Conservation (phyloP, 2,329 filamentous ascomycete species). For the Rutstroemia sp. region DNA sequence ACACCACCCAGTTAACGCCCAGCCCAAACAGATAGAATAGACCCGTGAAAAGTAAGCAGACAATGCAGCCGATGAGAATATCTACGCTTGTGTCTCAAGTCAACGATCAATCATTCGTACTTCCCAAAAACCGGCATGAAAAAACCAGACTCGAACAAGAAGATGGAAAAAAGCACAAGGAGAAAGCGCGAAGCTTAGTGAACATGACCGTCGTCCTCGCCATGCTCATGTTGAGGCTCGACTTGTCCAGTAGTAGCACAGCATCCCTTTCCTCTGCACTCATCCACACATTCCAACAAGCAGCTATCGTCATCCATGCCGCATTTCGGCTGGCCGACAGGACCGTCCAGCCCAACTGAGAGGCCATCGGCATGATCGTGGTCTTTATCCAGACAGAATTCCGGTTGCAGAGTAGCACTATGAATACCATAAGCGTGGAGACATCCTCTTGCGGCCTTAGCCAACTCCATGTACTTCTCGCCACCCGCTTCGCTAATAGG, state of each 20-base stretch:
- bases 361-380: conserved; percentile 23
- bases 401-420: conserved; percentile 93
- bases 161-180: too few species aligned
- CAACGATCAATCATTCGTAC: too few species aligned
- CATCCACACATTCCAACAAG: conserved; percentile 29
- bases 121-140: too few species aligned
- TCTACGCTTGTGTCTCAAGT: too few species aligned
- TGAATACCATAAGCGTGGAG: conserved; percentile 95
- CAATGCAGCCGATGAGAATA: too few species aligned
- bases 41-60: too few species aligned
- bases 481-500: conserved; percentile 76
- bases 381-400: conserved; percentile 57
- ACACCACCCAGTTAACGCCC: too few species aligned
- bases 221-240: conserved; percentile 22
- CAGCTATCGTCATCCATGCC: conserved; percentile 25
- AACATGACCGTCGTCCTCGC: conserved; percentile 26
- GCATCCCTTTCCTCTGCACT: conserved; percentile 29
- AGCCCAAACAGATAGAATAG: too few species aligned
- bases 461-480: conserved; percentile 83
- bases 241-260: conserved; percentile 20
- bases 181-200: conserved; percentile 12
- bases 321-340: conserved; percentile 20
- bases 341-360: conserved; percentile 21
- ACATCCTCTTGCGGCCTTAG: conserved; percentile 74
- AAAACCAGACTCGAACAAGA: too few species aligned